phyloP scores from a whole-genome alignment of 2,329 filamentous ascomycete species.

The Cordyceps pruinosa region DNA sequence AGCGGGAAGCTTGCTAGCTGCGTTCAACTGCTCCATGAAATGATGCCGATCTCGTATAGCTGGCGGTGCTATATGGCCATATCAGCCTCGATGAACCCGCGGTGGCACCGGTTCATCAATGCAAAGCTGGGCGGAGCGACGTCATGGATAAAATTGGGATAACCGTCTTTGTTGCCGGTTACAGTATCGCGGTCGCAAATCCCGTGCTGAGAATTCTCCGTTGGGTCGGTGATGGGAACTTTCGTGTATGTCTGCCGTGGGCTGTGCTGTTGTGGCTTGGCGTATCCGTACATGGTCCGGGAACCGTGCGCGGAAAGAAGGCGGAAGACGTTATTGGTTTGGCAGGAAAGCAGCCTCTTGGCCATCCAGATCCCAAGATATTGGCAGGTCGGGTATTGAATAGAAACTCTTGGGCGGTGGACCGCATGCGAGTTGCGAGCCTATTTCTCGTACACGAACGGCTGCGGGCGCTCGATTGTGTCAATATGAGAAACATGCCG shows the following conservation, averaged over 20 bases:
- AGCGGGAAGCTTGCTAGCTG: not conserved
- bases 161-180: not conserved
- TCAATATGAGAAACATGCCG: too few species aligned
- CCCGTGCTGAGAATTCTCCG: not conserved
- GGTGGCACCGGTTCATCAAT: not conserved
- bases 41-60: slow-evolving; percentile 5
- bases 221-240: not conserved
- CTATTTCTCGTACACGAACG: too few species aligned
- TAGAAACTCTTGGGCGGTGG: too few species aligned
- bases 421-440: too few species aligned
- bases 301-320: too few species aligned
- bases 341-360: too few species aligned
- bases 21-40: not conserved
- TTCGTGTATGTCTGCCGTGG: not conserved
- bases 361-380: too few species aligned
- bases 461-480: too few species aligned
- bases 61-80: not conserved
- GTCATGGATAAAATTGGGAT: not conserved
- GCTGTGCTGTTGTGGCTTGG: not conserved
- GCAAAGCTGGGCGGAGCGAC: not conserved
- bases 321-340: too few species aligned
- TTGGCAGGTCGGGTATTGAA: too few species aligned
- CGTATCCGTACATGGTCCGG: too few species aligned
- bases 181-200: not conserved
- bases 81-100: not conserved